Conservation (phyloP, 1,284 basidiomycete genomes). For the Schizophyllum amplum region DNA sequence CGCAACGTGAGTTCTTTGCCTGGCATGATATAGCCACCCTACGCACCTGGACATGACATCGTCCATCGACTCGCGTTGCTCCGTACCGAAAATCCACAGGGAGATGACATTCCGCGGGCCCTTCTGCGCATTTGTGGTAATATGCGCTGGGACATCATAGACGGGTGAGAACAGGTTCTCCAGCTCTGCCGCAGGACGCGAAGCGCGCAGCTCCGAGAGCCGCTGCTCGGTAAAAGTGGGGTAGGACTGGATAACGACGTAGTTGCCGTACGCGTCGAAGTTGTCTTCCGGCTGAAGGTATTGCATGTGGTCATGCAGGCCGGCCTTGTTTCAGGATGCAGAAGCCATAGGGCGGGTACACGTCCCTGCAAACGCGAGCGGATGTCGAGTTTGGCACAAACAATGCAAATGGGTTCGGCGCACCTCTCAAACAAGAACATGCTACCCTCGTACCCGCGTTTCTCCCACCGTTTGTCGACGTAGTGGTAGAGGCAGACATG, state of each 20-base stretch:
- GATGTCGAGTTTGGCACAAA: conserved; percentile 1
- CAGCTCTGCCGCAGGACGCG: conserved; percentile 10
- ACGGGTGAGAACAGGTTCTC: neutral
- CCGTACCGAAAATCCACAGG: conserved; percentile 74
- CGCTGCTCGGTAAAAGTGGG: conserved; percentile 57
- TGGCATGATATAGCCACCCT: neutral
- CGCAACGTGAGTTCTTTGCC: neutral
- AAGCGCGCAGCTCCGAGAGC: conserved; percentile 27
- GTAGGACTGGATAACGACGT: conserved; percentile 71
- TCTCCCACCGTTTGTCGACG: conserved; percentile 63
- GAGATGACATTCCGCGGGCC: conserved; percentile 40
- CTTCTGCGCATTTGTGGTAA: conserved; percentile 27
- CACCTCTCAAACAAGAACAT: conserved; percentile 86
- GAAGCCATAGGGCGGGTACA: conserved; percentile 78
- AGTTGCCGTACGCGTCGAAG: conserved; percentile 53
- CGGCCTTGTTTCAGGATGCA: conserved; percentile 84
- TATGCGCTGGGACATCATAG: conserved; percentile 7
- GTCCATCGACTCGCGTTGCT: conserved; percentile 62
- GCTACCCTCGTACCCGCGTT: conserved; percentile 79
- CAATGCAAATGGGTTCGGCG: conserved; percentile 15
- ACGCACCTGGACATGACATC: conserved; percentile 58
- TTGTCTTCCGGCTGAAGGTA: conserved; percentile 75
- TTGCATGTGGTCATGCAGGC: conserved; percentile 78
- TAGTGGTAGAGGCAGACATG: conserved; percentile 77
- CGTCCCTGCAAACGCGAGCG: conserved; percentile 31